Evolutionary conservation across 2,329 filamentous ascomycete genomes (phyloP).

Genomic region (Zymoseptoria tritici): DNA sequence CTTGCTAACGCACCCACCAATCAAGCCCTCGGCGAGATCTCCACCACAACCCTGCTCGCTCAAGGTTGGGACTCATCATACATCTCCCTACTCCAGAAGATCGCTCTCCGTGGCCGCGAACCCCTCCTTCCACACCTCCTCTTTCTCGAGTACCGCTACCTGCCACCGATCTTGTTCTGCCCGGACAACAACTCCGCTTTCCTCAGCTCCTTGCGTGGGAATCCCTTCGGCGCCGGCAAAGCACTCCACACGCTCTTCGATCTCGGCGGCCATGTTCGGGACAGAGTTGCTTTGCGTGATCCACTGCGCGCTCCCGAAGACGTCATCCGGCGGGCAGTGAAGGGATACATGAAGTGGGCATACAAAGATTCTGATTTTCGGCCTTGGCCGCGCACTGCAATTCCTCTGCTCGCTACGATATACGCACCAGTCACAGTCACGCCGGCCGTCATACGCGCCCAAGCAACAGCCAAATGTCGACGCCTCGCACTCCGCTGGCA

Average conservation of each 20-base stretch:
- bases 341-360: constrained; percentile 48
- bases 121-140: constrained; percentile 47
- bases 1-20: constrained; percentile 18
- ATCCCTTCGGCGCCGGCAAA: constrained; percentile 45
- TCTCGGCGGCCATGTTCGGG: constrained; percentile 46
- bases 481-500: constrained; percentile 38
- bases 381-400: constrained; percentile 29
- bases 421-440: constrained; percentile 34
- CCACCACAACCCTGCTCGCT: constrained; percentile 18
- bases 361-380: constrained; percentile 37
- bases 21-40: constrained; percentile 18
- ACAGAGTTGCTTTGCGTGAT: constrained; percentile 36
- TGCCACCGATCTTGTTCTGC: constrained; percentile 48
- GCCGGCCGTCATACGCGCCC: constrained; percentile 35
- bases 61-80: constrained; percentile 46
- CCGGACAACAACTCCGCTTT: constrained; percentile 36
- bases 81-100: constrained; percentile 45
- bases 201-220: constrained; percentile 36
- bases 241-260: constrained; percentile 45
- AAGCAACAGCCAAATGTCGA: constrained; percentile 39
- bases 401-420: constrained; percentile 42
- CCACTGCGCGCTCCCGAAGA: constrained; percentile 19
- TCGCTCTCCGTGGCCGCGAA: constrained; percentile 50
- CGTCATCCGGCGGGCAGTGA: constrained; percentile 18
- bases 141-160: constrained; percentile 46